phyloP scores from a whole-genome alignment of 208 protist species.

The Leishmania major region DNA sequence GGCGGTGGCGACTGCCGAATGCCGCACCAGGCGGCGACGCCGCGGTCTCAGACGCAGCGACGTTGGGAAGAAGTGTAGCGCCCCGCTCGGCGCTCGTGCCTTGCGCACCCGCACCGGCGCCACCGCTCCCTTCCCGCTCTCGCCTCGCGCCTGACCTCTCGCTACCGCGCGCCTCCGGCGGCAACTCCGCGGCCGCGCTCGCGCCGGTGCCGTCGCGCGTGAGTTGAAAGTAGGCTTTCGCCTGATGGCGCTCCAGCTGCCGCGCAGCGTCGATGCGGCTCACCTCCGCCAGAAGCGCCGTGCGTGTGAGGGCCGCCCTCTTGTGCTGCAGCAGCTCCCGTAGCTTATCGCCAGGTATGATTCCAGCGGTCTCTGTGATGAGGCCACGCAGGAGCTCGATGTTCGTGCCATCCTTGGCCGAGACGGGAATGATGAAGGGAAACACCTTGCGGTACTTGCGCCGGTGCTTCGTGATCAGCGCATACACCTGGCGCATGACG shows the following conservation, averaged over 20 bases:
- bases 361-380: constrained; percentile 86
- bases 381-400: constrained; percentile 85
- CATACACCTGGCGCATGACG: constrained; percentile 90
- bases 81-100: background rate
- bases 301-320: constrained; percentile 45
- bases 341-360: constrained; percentile 84
- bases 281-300: constrained; percentile 58
- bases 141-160: background rate
- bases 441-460: constrained; percentile 89
- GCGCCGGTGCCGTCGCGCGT: background rate
- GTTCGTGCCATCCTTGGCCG: constrained; percentile 83
- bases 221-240: constrained; percentile 41
- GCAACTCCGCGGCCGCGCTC: background rate
- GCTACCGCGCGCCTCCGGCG: background rate
- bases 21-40: background rate
- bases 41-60: background rate
- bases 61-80: background rate
- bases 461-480: constrained; percentile 82
- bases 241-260: constrained; percentile 45
- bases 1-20: background rate
- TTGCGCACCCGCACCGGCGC: too few relatives aligned
- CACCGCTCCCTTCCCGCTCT: background rate
- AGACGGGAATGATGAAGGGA: constrained; percentile 85
- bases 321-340: constrained; percentile 68
- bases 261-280: constrained; percentile 52